phyloP scores from a whole-genome alignment of 108 stramenopile genomes.

The Skeletonema menzelii region DNA sequence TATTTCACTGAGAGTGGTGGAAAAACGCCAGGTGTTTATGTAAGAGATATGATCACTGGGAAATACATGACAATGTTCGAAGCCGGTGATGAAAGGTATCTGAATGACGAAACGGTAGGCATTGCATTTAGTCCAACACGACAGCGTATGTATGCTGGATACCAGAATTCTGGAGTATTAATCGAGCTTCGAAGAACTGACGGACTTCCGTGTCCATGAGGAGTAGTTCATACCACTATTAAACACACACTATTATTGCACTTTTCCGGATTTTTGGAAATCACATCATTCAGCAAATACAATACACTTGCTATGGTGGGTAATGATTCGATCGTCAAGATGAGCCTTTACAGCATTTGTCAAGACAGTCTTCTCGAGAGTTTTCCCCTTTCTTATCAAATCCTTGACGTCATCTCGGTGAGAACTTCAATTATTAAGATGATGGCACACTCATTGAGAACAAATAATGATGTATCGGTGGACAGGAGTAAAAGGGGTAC shows the following conservation, averaged over 20 bases:
- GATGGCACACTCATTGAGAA: neutral
- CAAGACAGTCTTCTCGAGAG: slow-evolving; percentile 75
- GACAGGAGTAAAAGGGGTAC: neutral
- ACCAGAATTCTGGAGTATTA: slow-evolving; percentile 4
- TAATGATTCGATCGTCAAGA: slow-evolving; percentile 81
- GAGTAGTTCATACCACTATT: too few relatives aligned
- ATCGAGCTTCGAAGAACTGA: neutral
- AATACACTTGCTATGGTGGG: slow-evolving; percentile 80
- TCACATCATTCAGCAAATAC: slow-evolving; percentile 61
- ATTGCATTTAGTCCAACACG: slow-evolving; percentile 61
- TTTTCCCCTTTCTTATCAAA: slow-evolving; percentile 77
- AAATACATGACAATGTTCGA: slow-evolving; percentile 39
- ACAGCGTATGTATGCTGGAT: slow-evolving; percentile 17
- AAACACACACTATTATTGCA: neutral
- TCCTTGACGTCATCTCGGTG: slow-evolving; percentile 81
- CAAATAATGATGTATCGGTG: neutral
- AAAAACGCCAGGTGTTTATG: slow-evolving; percentile 35
- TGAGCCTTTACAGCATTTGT: slow-evolving; percentile 79
- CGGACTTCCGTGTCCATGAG: neutral
- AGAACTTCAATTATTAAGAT: slow-evolving; percentile 34
- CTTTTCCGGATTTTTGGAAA: neutral
- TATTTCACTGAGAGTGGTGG: slow-evolving; percentile 64
- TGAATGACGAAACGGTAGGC: slow-evolving; percentile 58
- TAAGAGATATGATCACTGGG: slow-evolving; percentile 7
- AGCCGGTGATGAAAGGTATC: neutral